Conservation (phyloP, 371 early-diverging fungal species). For the Mucor mucedo region DNA sequence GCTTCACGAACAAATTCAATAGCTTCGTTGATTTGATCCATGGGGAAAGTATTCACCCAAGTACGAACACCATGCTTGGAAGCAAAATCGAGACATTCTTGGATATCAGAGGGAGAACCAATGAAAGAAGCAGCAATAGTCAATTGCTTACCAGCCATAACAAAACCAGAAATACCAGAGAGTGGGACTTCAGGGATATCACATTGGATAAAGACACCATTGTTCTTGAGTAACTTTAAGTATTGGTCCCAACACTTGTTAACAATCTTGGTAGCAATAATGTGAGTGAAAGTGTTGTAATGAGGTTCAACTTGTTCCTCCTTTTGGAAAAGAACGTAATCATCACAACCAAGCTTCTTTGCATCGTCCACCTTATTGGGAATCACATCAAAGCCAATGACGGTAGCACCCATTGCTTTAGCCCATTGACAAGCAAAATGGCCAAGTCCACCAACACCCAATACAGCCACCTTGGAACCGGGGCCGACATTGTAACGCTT, state of each 20-base stretch:
- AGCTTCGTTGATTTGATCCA: constrained; percentile 48
- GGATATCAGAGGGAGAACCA: constrained; percentile 57
- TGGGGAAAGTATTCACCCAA: constrained; percentile 68
- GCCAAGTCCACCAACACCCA: constrained; percentile 81
- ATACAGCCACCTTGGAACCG: constrained; percentile 67
- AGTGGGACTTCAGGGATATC: constrained; percentile 66
- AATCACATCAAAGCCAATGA: constrained; percentile 72
- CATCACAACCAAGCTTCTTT: constrained; percentile 68
- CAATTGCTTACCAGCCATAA: constrained; percentile 48
- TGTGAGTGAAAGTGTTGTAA: constrained; percentile 32
- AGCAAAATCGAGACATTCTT: constrained; percentile 72
- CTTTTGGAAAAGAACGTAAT: constrained; percentile 46
- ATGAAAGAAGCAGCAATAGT: constrained; percentile 71
- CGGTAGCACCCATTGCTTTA: constrained; percentile 65
- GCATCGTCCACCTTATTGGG: constrained; percentile 71
- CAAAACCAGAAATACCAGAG: constrained; percentile 40
- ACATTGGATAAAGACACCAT: constrained; percentile 60
- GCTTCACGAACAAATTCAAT: constrained; percentile 37
- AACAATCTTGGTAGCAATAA: constrained; percentile 51
- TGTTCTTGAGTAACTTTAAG: constrained; percentile 39
- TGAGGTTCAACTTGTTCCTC: constrained; percentile 27
- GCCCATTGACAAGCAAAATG: constrained; percentile 71
- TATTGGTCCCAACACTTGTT: constrained; percentile 43
- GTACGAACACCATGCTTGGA: constrained; percentile 64
- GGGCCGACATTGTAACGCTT: constrained; percentile 50